Conservation (phyloP, 202 grass and related monocot species). For the Panicum virgatum region DNA sequence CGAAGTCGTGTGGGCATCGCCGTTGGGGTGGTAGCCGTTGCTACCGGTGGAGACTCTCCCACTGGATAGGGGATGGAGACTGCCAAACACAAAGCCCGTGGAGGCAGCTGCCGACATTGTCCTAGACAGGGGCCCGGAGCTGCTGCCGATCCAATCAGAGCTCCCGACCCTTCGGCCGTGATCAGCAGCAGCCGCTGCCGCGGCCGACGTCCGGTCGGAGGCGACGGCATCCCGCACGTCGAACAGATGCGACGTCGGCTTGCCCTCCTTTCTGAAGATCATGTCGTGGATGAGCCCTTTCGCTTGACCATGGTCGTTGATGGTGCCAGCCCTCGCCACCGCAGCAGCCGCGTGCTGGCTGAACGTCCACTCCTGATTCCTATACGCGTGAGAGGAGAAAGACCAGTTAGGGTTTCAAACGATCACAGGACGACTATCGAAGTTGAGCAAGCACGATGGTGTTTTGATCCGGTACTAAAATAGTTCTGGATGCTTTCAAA, state of each 20-base stretch:
- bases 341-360: constrained; percentile 39
- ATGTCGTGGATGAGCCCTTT: constrained; percentile 78
- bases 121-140: constrained; percentile 29
- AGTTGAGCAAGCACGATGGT: too few species aligned
- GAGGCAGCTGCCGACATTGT: constrained; percentile 27
- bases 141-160: constrained; percentile 51
- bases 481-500: too few species aligned
- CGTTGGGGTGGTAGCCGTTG: constrained; percentile 32
- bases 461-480: too few species aligned
- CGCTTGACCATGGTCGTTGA: constrained; percentile 40
- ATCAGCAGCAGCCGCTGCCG: background rate
- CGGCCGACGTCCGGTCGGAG: constrained; percentile 12
- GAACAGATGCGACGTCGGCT: constrained; percentile 54
- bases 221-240: constrained; percentile 53
- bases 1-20: constrained; percentile 25
- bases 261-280: constrained; percentile 68
- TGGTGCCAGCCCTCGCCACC: constrained; percentile 18
- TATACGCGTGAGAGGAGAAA: background rate
- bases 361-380: constrained; percentile 67
- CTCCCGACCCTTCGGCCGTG: constrained; percentile 20
- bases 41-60: constrained; percentile 11
- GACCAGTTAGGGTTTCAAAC: constrained; percentile 35
- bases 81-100: background rate
- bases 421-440: background rate
- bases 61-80: constrained; percentile 15